phyloP scores from a whole-genome alignment of 345 rosid genomes.

The Aegle marmelos region DNA sequence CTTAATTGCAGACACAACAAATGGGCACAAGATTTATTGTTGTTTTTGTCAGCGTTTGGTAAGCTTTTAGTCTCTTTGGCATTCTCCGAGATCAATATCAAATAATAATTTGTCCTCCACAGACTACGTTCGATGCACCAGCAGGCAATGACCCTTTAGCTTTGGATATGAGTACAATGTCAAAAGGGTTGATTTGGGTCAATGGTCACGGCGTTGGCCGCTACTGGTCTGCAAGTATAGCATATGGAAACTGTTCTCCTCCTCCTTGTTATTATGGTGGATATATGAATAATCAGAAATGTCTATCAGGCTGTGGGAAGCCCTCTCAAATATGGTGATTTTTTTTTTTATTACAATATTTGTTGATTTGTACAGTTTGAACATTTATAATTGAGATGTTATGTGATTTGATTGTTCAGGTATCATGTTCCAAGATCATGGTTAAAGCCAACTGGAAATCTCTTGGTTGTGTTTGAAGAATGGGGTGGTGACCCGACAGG shows the following conservation, averaged over 20 bases:
- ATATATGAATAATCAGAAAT: constrained; percentile 42
- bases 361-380: neutral
- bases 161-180: constrained; percentile 75
- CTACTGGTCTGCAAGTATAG: constrained; percentile 69
- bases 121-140: constrained; percentile 70
- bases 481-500: constrained; percentile 88
- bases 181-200: constrained; percentile 82
- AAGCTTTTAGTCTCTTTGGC: too few species aligned
- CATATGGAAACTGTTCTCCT: constrained; percentile 55
- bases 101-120: constrained; percentile 8
- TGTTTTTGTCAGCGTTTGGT: too few species aligned
- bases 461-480: constrained; percentile 74
- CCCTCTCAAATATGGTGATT: constrained; percentile 81
- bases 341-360: too few species aligned
- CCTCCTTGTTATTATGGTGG: constrained; percentile 67
- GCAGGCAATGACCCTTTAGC: constrained; percentile 71
- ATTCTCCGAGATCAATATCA: neutral
- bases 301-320: constrained; percentile 60
- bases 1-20: too few species aligned
- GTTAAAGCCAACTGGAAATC: constrained; percentile 63
- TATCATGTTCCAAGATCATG: constrained; percentile 80
- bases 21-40: too few species aligned
- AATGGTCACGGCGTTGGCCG: constrained; percentile 84
- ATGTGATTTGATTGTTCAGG: neutral
- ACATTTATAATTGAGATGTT: neutral